Percentiles rank a stretch among this genome's conserved stretches.
phyloP scores from a whole-genome alignment of 345 rosid species.

The Combretum micranthum region DNA sequence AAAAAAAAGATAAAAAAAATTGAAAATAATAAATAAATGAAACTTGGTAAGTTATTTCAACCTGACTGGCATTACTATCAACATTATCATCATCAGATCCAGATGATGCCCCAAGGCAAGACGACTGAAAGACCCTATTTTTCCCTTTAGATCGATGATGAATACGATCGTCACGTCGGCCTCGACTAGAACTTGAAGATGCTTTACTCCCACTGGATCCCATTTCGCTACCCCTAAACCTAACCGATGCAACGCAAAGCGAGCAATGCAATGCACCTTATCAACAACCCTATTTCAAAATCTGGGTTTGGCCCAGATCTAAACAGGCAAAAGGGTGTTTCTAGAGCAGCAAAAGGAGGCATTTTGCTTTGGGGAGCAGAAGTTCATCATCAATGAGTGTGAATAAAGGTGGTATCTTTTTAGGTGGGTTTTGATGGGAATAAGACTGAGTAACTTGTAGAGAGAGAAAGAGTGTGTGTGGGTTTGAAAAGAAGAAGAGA shows the following conservation, averaged over 20 bases:
- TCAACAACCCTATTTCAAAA: too few species aligned
- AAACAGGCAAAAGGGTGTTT: too few species aligned
- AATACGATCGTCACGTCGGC: neutral
- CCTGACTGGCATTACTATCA: slow-evolving; percentile 30
- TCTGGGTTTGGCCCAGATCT: too few species aligned
- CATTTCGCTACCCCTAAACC: slow-evolving; percentile 23
- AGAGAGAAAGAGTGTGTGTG: slow-evolving; percentile 4
- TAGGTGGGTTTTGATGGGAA: slow-evolving; percentile 7
- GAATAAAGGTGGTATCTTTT: neutral
- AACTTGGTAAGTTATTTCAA: slow-evolving; percentile 9
- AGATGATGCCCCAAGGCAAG: slow-evolving; percentile 60
- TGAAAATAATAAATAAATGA: neutral
- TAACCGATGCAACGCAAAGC: neutral
- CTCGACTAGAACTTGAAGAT: slow-evolving; percentile 22
- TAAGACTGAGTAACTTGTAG: slow-evolving; percentile 12
- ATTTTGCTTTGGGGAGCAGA: too few species aligned
- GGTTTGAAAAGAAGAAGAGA: neutral
- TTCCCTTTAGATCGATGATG: slow-evolving; percentile 36
- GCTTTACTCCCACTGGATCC: slow-evolving; percentile 80
- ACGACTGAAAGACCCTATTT: slow-evolving; percentile 50
- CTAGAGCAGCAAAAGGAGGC: too few species aligned
- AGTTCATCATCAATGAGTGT: neutral
- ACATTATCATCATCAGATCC: slow-evolving; percentile 41
- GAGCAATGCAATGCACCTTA: too few species aligned
- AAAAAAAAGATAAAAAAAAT: neutral